Percentiles rank a stretch among this genome's conserved stretches.
Conservation (phyloP, 176 grass and related monocot species). For the Hordeum marinum region DNA sequence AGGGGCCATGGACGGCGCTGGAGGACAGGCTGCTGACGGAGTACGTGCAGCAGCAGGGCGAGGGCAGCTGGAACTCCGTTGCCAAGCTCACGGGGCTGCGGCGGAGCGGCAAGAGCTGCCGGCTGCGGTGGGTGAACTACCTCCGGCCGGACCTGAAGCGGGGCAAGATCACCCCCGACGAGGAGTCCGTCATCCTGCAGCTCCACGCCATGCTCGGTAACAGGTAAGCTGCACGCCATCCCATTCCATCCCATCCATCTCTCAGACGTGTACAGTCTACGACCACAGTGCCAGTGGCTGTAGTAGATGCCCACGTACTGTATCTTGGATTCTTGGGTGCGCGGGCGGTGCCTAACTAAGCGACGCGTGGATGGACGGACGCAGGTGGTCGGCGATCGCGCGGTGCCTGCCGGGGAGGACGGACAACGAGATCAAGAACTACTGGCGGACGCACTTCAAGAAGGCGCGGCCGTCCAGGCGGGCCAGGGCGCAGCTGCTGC, state of each 20-base stretch:
- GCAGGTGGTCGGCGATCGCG: slow-evolving; percentile 95
- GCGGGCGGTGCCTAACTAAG: slow-evolving; percentile 31
- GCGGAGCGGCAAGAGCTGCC: slow-evolving; percentile 82
- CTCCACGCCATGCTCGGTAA: slow-evolving; percentile 89
- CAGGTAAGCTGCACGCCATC: slow-evolving; percentile 27
- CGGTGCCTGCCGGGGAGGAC: slow-evolving; percentile 94
- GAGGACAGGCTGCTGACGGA: slow-evolving; percentile 81
- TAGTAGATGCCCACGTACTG: not conserved
- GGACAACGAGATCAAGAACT: slow-evolving; percentile 99
- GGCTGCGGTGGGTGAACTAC: slow-evolving; percentile 82
- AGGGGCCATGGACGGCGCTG: slow-evolving; percentile 60
- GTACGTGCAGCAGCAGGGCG: slow-evolving; percentile 87
- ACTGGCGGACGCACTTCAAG: slow-evolving; percentile 99
- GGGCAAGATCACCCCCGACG: slow-evolving; percentile 83
- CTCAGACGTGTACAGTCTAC: no score
- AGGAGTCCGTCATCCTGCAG: slow-evolving; percentile 85
- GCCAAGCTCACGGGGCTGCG: slow-evolving; percentile 71
- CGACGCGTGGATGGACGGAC: not conserved
- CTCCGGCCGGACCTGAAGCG: slow-evolving; percentile 69
- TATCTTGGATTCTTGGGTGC: not conserved
- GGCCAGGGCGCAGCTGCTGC: slow-evolving; percentile 49
- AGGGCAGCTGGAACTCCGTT: slow-evolving; percentile 95
- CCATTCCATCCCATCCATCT: no score
- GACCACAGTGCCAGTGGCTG: not conserved
- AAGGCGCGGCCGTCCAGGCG: slow-evolving; percentile 54